Conservation (phyloP, 768 basidiomycete species). For the Flagelloscypha sp. region DNA sequence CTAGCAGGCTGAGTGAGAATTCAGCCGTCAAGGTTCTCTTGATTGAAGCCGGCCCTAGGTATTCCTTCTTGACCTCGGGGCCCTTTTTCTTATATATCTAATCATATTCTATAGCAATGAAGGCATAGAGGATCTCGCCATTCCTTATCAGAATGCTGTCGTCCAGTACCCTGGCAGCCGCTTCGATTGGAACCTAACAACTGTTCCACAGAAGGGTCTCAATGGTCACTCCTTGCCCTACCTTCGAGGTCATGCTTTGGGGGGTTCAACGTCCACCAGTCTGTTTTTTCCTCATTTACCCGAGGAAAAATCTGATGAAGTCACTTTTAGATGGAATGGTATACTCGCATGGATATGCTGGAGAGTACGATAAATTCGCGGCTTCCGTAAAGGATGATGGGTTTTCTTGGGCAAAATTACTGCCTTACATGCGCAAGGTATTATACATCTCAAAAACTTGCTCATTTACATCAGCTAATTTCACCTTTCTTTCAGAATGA, state of each 20-base stretch:
- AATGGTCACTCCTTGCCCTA: constrained; percentile 9
- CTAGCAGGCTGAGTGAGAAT: constrained; percentile 13
- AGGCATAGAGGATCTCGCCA: neutral
- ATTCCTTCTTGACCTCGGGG: too few species aligned
- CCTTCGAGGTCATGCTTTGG: constrained; percentile 10
- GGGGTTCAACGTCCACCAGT: constrained; percentile 11
- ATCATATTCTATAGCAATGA: too few species aligned
- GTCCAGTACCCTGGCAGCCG: neutral
- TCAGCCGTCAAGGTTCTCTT: constrained; percentile 8
- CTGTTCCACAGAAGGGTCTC: constrained; percentile 9
- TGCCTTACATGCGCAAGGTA: constrained; percentile 19
- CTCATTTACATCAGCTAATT: neutral
- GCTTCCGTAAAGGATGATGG: constrained; percentile 19
- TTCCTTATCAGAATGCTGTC: constrained; percentile 1
- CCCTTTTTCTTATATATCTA: too few species aligned
- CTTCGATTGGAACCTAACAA: constrained; percentile 13
- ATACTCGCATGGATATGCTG: constrained; percentile 22
- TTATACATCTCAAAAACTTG: neutral
- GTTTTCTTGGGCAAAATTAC: constrained; percentile 22
- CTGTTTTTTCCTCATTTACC: too few species aligned
- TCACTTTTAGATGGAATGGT: too few species aligned
- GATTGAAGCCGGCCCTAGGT: constrained; percentile 17
- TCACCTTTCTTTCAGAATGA: constrained; percentile 20
- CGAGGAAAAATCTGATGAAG: too few species aligned
- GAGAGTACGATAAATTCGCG: constrained; percentile 23